Base-by-base conservation (phyloP, 2,329 filamentous ascomycete species). In the Pestalotiopsis sp. region DNA sequence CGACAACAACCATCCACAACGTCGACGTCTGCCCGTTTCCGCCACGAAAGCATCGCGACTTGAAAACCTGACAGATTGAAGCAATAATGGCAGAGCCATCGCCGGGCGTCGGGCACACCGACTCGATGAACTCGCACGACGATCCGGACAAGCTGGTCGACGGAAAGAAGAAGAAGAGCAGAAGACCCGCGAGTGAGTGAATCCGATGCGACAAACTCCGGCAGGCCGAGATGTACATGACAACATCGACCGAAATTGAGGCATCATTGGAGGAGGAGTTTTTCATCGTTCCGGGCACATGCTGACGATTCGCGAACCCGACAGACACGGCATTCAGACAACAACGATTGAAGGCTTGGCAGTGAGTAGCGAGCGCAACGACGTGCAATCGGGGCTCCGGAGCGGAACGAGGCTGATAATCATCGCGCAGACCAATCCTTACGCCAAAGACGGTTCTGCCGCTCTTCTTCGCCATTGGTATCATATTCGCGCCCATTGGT, bases 331-430 rank as follows among this genome's bases (percentile, higher is more conserved):
- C 96, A 12, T 99, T 98, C 80, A 90, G 96, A 76, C 96, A 99
- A 80, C 96, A 99, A 83, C 91, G 96, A 79, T 84, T 99, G 81
- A 98, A 98, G 84, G 96, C 96, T 84, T 99, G 96, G 96, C 96
- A 99, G 92, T 97, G 86, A 82, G 94, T 89, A 64, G 69, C 71
- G 57, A 59, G 27, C 45, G 20, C 45, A 11, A 27, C 12, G 20
- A 14, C 9, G 31, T 68, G 69, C 58, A 76, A 66, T 60, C n/a
- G 36, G 31, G 58, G 4, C 62, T 39, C 36, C 17, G 11, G 27
- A n/a, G 25, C 39, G 23, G 31, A n/a, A 38, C 13, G 12, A n/a
- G 59, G 52, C 60, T 31, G 14, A 45, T 17, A 25, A 49, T 31
- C 9, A 14, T 27, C n/a, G 31, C 17, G 68, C 77, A 96, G 93